These are phyloP conservation scores for Rhipidocladum racemiflorum DNA, from an alignment of 176 grass and related monocot species.

Conservation along the genomic window DNA sequence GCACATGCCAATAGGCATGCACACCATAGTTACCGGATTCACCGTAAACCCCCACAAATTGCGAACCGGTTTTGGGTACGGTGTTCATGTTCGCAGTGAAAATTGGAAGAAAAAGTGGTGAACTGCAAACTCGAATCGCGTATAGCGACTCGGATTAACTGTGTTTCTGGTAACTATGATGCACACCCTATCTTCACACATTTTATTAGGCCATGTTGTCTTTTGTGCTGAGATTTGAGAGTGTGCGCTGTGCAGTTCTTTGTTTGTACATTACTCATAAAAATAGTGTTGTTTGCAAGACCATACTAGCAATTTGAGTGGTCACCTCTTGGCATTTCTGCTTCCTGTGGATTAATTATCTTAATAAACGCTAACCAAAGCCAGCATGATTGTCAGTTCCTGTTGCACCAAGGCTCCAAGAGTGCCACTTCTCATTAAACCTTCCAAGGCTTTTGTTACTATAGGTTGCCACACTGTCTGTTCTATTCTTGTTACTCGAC, in stretches of 20 bases:
- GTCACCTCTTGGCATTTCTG: background rate
- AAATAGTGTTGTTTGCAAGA: background rate
- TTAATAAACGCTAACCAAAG: background rate
- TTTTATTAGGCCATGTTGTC: background rate
- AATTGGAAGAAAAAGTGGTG: too few species aligned
- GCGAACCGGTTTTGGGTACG: too few species aligned
- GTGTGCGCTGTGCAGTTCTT: background rate
- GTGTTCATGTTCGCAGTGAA: too few species aligned
- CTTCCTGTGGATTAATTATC: background rate
- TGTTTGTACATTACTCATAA: background rate
- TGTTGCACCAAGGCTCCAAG: background rate
- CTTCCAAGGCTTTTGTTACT: background rate
- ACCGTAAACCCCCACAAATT: too few species aligned
- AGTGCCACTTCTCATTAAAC: background rate
- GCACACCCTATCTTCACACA: background rate
- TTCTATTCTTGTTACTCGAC: background rate
- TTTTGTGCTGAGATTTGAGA: background rate
- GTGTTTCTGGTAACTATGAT: too few species aligned
- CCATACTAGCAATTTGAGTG: background rate
- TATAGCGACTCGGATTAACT: too few species aligned
- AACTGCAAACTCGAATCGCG: too few species aligned
- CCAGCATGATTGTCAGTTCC: background rate
- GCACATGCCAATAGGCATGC: background rate
- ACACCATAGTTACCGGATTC: too few species aligned
- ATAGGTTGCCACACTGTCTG: background rate